Evolutionary conservation across 345 rosid genomes (phyloP).

Genomic region (Euphorbia tirucalli): DNA sequence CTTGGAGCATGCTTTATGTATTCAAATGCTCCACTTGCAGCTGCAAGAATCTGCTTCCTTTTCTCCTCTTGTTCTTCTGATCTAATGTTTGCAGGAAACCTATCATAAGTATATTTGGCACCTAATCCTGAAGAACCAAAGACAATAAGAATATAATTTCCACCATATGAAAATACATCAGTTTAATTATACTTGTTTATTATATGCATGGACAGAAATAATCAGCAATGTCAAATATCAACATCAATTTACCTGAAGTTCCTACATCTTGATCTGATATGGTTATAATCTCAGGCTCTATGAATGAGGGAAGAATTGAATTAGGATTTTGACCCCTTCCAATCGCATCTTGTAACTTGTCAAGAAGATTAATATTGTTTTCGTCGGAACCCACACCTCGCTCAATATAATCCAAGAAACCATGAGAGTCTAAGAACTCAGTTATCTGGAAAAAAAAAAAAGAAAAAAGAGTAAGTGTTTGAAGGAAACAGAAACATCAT

Average conservation of each 20-base stretch:
- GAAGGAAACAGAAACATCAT: neutral
- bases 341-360: slow-evolving; percentile 92
- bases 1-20: slow-evolving; percentile 68
- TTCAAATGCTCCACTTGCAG: slow-evolving; percentile 86
- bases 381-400: slow-evolving; percentile 70
- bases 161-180: neutral
- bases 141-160: slow-evolving; percentile 17
- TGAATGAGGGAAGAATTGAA: slow-evolving; percentile 66
- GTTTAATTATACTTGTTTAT: neutral
- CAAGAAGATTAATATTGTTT: slow-evolving; percentile 73
- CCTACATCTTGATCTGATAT: slow-evolving; percentile 82
- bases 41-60: slow-evolving; percentile 89
- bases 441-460: slow-evolving; percentile 52
- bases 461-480: neutral
- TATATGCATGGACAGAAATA: neutral
- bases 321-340: slow-evolving; percentile 93
- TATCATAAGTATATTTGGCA: slow-evolving; percentile 85
- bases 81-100: slow-evolving; percentile 85
- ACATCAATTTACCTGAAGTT: slow-evolving; percentile 51
- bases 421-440: slow-evolving; percentile 79
- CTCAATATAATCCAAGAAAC: slow-evolving; percentile 90
- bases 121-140: slow-evolving; percentile 58
- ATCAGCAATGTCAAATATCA: neutral
- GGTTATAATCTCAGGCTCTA: slow-evolving; percentile 83
- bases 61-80: slow-evolving; percentile 94